Conservation (phyloP, 2,329 filamentous ascomycete species). For the Sphaceloma murrayae region DNA sequence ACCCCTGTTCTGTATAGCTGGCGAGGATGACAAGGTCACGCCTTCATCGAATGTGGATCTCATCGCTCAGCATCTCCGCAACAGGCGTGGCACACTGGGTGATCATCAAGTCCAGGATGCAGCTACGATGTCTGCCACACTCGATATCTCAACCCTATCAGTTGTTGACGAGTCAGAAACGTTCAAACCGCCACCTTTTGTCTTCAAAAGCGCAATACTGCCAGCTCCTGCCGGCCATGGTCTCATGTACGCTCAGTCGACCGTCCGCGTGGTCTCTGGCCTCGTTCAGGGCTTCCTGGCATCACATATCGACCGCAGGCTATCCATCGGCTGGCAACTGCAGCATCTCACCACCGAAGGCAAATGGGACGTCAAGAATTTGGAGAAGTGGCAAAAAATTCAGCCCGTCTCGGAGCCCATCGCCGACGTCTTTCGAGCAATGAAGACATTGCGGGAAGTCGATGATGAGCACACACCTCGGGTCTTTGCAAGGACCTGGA, state of each 20-base stretch:
- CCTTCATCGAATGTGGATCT: conserved; percentile 60
- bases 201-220: conserved; percentile 60
- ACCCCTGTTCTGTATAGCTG: conserved; percentile 70
- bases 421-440: conserved; percentile 68
- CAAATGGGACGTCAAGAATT: conserved; percentile 97
- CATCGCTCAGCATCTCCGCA: conserved; percentile 45
- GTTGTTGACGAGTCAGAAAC: conserved; percentile 25
- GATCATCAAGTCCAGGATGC: conserved; percentile 11
- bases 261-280: conserved; percentile 66
- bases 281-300: conserved; percentile 75
- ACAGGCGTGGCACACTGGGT: conserved; percentile 1
- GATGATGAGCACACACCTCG: conserved; percentile 72
- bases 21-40: conserved; percentile 66
- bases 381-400: conserved; percentile 81
- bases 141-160: not conserved
- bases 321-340: conserved; percentile 83
- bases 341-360: conserved; percentile 79
- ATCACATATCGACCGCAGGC: conserved; percentile 61
- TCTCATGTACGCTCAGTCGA: conserved; percentile 68
- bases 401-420: conserved; percentile 64
- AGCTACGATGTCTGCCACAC: not conserved
- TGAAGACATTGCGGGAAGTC: conserved; percentile 87
- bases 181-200: conserved; percentile 30
- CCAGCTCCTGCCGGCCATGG: conserved; percentile 73
- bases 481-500: conserved; percentile 60